Evolutionary conservation across 2,329 filamentous ascomycete species (phyloP).

Genomic region (Cytospora leucostoma): DNA sequence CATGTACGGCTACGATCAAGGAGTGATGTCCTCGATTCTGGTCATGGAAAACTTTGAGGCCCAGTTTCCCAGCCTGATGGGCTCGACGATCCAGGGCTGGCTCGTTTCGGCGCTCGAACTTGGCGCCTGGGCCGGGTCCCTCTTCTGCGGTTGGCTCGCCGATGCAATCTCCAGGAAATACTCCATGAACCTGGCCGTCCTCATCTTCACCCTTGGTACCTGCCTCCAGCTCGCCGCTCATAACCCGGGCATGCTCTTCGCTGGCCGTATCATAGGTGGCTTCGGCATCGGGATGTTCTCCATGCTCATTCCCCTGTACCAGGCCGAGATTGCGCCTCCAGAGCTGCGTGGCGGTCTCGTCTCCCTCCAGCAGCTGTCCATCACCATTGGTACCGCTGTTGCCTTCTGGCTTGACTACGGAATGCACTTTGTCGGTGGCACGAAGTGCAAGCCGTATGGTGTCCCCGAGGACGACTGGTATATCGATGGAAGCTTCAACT

Average conservation of each 20-base stretch:
- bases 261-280: conserved; percentile 48
- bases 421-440: conserved; percentile 33
- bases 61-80: conserved; percentile 33
- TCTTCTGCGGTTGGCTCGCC: conserved; percentile 58
- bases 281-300: conserved; percentile 50
- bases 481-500: conserved; percentile 26
- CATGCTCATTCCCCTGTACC: conserved; percentile 43
- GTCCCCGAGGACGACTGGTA: conserved; percentile 25
- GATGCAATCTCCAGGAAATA: conserved; percentile 58
- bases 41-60: conserved; percentile 36
- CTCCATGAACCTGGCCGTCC: conserved; percentile 41
- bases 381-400: conserved; percentile 28
- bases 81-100: conserved; percentile 39
- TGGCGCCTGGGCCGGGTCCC: conserved; percentile 59
- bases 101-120: conserved; percentile 56
- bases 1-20: conserved; percentile 59
- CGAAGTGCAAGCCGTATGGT: conserved; percentile 31
- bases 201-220: conserved; percentile 38
- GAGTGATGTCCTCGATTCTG: conserved; percentile 58
- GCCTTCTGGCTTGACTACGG: conserved; percentile 30
- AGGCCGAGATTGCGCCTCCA: conserved; percentile 34
- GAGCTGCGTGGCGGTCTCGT: conserved; percentile 27
- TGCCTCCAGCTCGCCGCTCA: conserved; percentile 34
- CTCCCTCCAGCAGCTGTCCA: conserved; percentile 28
- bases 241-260: conserved; percentile 40